Percentiles rank a stretch among this genome's conserved stretches.
These are phyloP conservation scores for Jaltomata sinuosa DNA, from an alignment of 257 asterid species.

Conservation along the genomic window DNA sequence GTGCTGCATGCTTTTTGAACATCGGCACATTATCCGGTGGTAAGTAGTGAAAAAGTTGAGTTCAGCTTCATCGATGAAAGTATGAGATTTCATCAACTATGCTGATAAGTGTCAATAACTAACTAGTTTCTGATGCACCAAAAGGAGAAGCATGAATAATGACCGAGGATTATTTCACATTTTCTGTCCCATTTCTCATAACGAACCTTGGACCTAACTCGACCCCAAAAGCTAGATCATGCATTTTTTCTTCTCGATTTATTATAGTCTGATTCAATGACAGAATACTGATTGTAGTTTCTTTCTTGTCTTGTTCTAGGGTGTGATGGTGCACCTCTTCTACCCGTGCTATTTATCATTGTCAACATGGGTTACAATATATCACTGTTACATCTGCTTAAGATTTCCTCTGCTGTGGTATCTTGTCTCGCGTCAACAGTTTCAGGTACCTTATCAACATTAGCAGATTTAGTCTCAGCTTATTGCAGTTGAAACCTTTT, in stretches of 20 bases:
- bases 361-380: slow-evolving; percentile 89
- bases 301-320: slow-evolving; percentile 22
- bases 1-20: slow-evolving; percentile 95
- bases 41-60: not conserved
- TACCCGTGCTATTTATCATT: slow-evolving; percentile 69
- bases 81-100: not conserved
- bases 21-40: slow-evolving; percentile 40
- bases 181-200: not conserved
- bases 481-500: not conserved
- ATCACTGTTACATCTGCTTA: slow-evolving; percentile 78
- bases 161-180: not conserved
- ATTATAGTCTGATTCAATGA: not conserved
- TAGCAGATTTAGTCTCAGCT: not conserved
- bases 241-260: not conserved
- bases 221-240: not conserved
- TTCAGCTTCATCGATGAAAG: not conserved
- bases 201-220: not conserved
- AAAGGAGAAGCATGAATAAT: not conserved
- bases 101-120: not conserved
- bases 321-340: slow-evolving; percentile 86
- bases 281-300: not conserved
- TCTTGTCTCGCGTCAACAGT: slow-evolving; percentile 94
- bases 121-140: not conserved
- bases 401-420: slow-evolving; percentile 93
- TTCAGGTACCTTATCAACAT: slow-evolving; percentile 49